Base-by-base conservation (phyloP, 805 yeast genomes). In the Jamesozyma lodderae region DNA sequence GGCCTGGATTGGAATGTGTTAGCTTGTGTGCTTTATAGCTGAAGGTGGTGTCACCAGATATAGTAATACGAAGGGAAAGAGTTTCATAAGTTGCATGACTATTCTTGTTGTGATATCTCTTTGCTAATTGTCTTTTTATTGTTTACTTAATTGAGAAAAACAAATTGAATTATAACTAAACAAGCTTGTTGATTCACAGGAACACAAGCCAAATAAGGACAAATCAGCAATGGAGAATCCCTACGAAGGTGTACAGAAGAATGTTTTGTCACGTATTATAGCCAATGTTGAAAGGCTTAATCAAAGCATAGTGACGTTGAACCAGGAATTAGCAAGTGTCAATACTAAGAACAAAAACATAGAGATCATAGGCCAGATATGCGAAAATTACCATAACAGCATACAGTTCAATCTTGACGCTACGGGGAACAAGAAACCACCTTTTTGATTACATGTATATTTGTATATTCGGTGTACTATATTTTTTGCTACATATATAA, bases 161-260 rank as follows among this genome's bases (percentile, higher is more conserved):
- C n/a, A n/a, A n/a, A n/a, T n/a, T n/a, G n/a, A n/a, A n/a, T n/a
- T n/a, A n/a, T n/a, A n/a, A n/a, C n/a, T n/a, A n/a, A n/a, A n/a
- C n/a, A n/a, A n/a, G n/a, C n/a, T n/a, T n/a, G n/a, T n/a, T n/a
- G n/a, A n/a, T n/a, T n/a, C n/a, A n/a, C n/a, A n/a, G n/a, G n/a
- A n/a, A n/a, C n/a, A n/a, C n/a, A n/a, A n/a, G n/a, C n/a, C 29
- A 11, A 14, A 6, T 6, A 14, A 13, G 29, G 6, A 11, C 29
- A 13, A 6, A 14, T 11, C n/a, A 14, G 40, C 33, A 24, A 82
- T 83, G 94, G 86, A 83, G 60, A 84, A 83, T 50, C 95, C 95
- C 4, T 88, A 84, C 52, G 88, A 82, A 50, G 81, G 80, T 53
- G 81, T 75, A 6, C 95, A 85, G 53, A 78, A 73, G 46, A 85